A percentile compares a stretch with the other conserved stretches of the same genome.
phyloP scores from a whole-genome alignment of 2,329 filamentous ascomycete species.

The Clarireedia homoeocarpa region DNA sequence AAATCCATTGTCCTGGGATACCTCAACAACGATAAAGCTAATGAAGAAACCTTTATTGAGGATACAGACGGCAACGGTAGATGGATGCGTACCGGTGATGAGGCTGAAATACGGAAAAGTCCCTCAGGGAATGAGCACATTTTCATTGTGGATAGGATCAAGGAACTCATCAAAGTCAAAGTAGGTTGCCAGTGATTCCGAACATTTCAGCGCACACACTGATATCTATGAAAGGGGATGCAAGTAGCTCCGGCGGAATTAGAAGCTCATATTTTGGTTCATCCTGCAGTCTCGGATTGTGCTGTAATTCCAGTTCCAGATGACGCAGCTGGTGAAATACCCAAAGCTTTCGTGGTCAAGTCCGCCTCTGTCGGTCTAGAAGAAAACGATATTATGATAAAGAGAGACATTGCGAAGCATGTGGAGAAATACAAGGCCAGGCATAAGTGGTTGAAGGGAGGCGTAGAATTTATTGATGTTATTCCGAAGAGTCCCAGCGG shows the following conservation, averaged over 20 bases:
- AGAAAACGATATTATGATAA: slow-evolving; percentile 44
- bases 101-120: slow-evolving; percentile 60
- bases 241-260: slow-evolving; percentile 82
- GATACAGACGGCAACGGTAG: slow-evolving; percentile 55
- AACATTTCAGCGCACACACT: too few relatives aligned
- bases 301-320: slow-evolving; percentile 69
- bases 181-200: slow-evolving; percentile 33
- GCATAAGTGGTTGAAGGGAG: slow-evolving; percentile 60
- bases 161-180: slow-evolving; percentile 74
- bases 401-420: slow-evolving; percentile 46
- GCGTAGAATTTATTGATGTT: slow-evolving; percentile 54
- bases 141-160: slow-evolving; percentile 76
- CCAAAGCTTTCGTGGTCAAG: slow-evolving; percentile 60
- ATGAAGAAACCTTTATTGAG: slow-evolving; percentile 64
- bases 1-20: slow-evolving; percentile 78
- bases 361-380: slow-evolving; percentile 38
- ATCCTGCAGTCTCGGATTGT: slow-evolving; percentile 68
- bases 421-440: slow-evolving; percentile 59
- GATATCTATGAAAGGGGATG: slow-evolving; percentile 41
- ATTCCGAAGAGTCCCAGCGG: slow-evolving; percentile 69
- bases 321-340: slow-evolving; percentile 54
- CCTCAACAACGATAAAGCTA: slow-evolving; percentile 78
- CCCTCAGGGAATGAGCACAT: slow-evolving; percentile 69
- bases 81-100: slow-evolving; percentile 75
- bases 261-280: slow-evolving; percentile 69